Percentiles rank a stretch among this genome's conserved stretches.
Evolutionary conservation across 2,329 filamentous ascomycete species (phyloP).

Genomic region (Xylariaceae sp.): DNA sequence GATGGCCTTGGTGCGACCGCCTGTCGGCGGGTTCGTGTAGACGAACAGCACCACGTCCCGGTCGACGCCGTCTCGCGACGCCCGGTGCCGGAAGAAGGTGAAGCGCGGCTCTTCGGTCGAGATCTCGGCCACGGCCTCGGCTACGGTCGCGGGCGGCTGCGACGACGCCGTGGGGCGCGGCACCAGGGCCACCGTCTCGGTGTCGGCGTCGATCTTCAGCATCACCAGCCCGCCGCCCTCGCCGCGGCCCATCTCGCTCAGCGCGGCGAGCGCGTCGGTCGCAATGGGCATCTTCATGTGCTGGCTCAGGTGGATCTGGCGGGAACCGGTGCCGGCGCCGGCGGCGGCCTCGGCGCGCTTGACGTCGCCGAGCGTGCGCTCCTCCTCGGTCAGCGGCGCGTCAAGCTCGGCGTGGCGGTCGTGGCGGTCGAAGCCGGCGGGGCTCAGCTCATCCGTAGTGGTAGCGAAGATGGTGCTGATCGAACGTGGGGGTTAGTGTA

Average conservation of each 20-base stretch:
- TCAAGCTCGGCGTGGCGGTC: slow-evolving; percentile 57
- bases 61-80: slow-evolving; percentile 45
- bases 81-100: slow-evolving; percentile 64
- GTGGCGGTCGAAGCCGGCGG: slow-evolving; percentile 63
- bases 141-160: slow-evolving; percentile 44
- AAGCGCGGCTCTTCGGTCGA: slow-evolving; percentile 65
- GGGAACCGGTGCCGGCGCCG: slow-evolving; percentile 55
- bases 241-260: slow-evolving; percentile 50
- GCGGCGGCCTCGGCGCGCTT: slow-evolving; percentile 70
- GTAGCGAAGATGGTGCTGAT: slow-evolving; percentile 71
- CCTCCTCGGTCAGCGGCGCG: slow-evolving; percentile 73
- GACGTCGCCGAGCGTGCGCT: slow-evolving; percentile 62
- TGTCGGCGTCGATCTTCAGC: slow-evolving; percentile 66
- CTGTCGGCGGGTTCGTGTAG: slow-evolving; percentile 67
- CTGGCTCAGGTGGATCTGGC: slow-evolving; percentile 53
- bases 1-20: slow-evolving; percentile 52
- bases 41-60: slow-evolving; percentile 65
- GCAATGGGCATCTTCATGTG: slow-evolving; percentile 50
- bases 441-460: slow-evolving; percentile 59
- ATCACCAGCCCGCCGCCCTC: slow-evolving; percentile 51
- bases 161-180: no score
- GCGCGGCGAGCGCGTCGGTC: slow-evolving; percentile 55
- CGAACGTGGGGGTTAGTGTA: no score
- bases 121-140: slow-evolving; percentile 52
- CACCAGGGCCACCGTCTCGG: slow-evolving; percentile 63